Base-by-base conservation (phyloP, 2,329 filamentous ascomycete genomes). In the Neoascochyta sp. region DNA sequence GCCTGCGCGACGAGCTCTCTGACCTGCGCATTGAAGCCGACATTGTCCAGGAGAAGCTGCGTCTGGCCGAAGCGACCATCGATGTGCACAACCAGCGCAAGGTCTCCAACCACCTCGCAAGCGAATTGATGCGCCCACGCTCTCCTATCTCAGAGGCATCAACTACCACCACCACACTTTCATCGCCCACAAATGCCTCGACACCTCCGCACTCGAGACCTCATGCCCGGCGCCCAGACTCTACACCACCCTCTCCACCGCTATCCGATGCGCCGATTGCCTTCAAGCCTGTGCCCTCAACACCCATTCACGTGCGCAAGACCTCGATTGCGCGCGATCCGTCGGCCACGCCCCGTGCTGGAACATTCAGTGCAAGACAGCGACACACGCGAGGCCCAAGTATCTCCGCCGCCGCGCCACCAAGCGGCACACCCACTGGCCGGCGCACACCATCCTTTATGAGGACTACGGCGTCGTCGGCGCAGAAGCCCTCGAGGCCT, bases 1-100 rank as follows among this genome's bases (percentile, higher is more conserved):
- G 90, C 27, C 69, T 96, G 39, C 81, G 87, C 21, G 89, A 95
- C 54, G 92, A 98, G 62, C 72, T 96, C 9, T 84, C 86, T 5
- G 92, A 98, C 60, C 74, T 95, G 47, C 93, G 87, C 70, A 87
- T 98, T 41, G 92, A 98, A 66, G 83, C 84, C 38, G 92, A 96
- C 57, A 92, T 98, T 53, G 77, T 90, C 53, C 83, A 92, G 55
- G 87, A 95, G 71, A 96, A 95, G 73, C 72, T 96, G 56, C 85
- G 85, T 57, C 84, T 89, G 34, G 70, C 76, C 19, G 74, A 80
- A 50, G 64, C 64, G 19, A 67, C 65, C 7, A 65, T 70, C 16
- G 66, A 73, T 36, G 60, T 66, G 15, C 66, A 72, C 45, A 65
- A 71, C 41, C 67, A 68, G 39, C 66, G 69, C 49, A 75, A 73